Conservation (phyloP, 345 rosid genomes). For the Eucalyptus microcorys region DNA sequence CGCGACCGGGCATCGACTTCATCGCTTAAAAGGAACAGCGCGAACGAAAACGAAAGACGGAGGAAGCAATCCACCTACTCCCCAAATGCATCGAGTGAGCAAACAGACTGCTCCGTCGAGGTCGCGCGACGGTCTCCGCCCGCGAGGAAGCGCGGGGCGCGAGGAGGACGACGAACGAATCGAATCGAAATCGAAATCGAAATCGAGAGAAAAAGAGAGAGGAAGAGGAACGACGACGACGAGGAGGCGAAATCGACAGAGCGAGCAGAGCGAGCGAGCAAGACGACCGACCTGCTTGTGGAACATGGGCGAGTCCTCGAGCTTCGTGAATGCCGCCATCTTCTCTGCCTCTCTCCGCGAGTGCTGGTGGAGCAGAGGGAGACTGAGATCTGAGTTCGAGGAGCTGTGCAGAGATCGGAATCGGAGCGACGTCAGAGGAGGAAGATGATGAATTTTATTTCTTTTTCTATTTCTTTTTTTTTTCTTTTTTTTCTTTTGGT, state of each 20-base stretch:
- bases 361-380: neutral
- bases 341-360: neutral
- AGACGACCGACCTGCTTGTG: conserved; percentile 37
- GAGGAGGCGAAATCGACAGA: neutral
- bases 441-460: neutral
- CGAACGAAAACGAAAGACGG: neutral
- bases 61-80: neutral
- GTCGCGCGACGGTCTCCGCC: neutral
- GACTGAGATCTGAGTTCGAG: neutral
- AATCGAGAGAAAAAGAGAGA: neutral
- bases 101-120: neutral
- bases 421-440: neutral
- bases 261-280: too few species aligned
- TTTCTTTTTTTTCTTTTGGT: rapidly evolving
- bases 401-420: neutral
- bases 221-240: neutral
- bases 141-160: neutral
- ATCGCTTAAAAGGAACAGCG: neutral
- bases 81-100: neutral
- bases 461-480: neutral
- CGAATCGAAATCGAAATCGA: neutral
- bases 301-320: conserved; percentile 75
- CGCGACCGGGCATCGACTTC: neutral
- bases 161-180: neutral
- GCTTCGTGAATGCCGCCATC: conserved; percentile 50